Conservation (phyloP, 768 basidiomycete species). For the Coprinellus micaceus region DNA sequence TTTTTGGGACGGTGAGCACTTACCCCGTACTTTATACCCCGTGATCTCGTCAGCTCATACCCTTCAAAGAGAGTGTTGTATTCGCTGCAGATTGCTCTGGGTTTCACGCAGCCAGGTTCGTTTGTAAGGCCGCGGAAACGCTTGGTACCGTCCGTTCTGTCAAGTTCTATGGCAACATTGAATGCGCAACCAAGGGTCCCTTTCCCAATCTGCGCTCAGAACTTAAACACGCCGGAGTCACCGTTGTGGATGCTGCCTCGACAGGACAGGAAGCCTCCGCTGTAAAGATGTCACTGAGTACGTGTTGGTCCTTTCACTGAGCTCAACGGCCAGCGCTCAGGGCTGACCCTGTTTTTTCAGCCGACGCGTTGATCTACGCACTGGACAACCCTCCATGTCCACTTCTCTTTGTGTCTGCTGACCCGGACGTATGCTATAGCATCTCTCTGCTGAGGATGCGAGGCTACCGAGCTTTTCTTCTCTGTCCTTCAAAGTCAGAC, state of each 20-base stretch:
- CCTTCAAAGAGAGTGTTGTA: background rate
- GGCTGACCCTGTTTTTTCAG: background rate
- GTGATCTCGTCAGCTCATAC: background rate
- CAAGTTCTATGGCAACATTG: slow-evolving; percentile 3
- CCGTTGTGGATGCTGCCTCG: slow-evolving; percentile 1
- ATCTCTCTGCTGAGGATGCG: slow-evolving; percentile 2
- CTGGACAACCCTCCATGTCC: background rate
- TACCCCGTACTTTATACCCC: background rate
- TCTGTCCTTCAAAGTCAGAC: background rate
- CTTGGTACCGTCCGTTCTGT: background rate
- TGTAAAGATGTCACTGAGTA: slow-evolving; percentile 5
- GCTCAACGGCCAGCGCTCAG: background rate
- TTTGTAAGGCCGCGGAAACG: background rate
- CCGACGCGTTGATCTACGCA: slow-evolving; percentile 3
- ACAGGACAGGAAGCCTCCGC: background rate
- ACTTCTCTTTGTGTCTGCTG: slow-evolving; percentile 1
- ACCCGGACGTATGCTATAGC: slow-evolving; percentile 5
- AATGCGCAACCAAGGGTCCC: background rate
- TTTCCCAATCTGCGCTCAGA: background rate
- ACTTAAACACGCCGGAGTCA: slow-evolving; percentile 3
- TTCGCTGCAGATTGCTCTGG: background rate
- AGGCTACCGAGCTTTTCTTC: background rate
- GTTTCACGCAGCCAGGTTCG: background rate
- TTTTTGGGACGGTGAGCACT: slow-evolving; percentile 27
- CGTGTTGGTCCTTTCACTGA: background rate